phyloP scores from a whole-genome alignment of 2,329 filamentous ascomycete genomes.

The Beauveria rudraprayagi region DNA sequence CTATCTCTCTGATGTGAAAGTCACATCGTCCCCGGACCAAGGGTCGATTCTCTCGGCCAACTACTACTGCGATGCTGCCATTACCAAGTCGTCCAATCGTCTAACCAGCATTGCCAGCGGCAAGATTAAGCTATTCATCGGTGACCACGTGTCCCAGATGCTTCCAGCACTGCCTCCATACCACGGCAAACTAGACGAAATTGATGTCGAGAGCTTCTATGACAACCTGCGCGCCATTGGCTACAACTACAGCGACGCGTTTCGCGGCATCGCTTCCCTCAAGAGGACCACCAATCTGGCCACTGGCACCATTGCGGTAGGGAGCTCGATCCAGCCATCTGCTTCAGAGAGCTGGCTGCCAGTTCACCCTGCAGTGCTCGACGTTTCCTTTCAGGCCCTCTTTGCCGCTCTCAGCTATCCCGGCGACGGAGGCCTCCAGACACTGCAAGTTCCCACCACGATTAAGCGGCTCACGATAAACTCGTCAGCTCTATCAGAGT shows the following conservation, averaged over 20 bases:
- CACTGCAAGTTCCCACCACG: slow-evolving; percentile 22
- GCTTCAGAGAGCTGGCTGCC: slow-evolving; percentile 8
- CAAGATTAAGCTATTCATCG: not conserved
- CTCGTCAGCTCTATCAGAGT: not conserved
- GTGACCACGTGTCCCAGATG: not conserved
- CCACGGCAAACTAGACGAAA: not conserved
- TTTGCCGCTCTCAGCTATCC: slow-evolving; percentile 26
- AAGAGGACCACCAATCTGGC: not conserved
- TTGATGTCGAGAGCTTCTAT: slow-evolving; percentile 16
- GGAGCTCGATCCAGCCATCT: not conserved
- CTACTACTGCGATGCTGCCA: not conserved
- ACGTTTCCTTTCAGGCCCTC: slow-evolving; percentile 27
- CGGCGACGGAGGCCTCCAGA: slow-evolving; percentile 23
- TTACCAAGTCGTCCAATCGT: not conserved
- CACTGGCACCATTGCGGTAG: slow-evolving; percentile 10
- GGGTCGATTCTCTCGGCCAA: not conserved
- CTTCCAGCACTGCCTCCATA: not conserved
- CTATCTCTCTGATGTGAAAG: not conserved
- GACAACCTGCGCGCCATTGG: slow-evolving; percentile 14
- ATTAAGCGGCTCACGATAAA: slow-evolving; percentile 15
- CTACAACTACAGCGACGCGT: slow-evolving; percentile 15
- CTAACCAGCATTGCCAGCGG: slow-evolving; percentile 6
- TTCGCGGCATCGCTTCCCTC: slow-evolving; percentile 13
- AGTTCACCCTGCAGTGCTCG: slow-evolving; percentile 27
- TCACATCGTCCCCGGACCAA: not conserved